Evolutionary conservation across 106 monocot genomes (phyloP).

Genomic region (Chionographis japonica): DNA sequence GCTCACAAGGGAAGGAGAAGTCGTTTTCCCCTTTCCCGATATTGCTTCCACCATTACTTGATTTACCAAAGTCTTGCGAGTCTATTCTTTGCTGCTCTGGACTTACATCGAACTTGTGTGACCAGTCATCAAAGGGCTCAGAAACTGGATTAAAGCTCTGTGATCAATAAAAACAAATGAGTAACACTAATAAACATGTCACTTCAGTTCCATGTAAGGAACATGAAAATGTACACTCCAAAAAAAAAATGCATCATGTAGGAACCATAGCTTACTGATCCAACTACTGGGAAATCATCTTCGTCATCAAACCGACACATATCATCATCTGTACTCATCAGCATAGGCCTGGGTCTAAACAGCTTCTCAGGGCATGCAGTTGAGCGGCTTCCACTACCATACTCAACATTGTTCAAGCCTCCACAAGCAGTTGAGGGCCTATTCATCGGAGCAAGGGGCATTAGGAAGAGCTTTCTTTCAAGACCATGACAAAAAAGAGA

Average conservation of each 20-base stretch:
- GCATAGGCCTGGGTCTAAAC: slow-evolving; percentile 35
- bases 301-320: slow-evolving; percentile 52
- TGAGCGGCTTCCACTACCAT: slow-evolving; percentile 19
- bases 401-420: slow-evolving; percentile 8
- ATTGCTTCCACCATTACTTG: slow-evolving; percentile 8
- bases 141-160: slow-evolving; percentile 92
- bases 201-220: not conserved
- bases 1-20: slow-evolving; percentile 60
- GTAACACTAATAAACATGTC: not conserved
- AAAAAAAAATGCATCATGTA: not conserved
- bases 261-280: slow-evolving; percentile 39
- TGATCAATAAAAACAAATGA: slow-evolving; percentile 4
- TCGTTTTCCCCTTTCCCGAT: slow-evolving; percentile 25
- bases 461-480: not conserved
- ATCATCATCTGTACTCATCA: slow-evolving; percentile 32
- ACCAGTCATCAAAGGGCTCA: slow-evolving; percentile 78
- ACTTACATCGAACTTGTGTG: slow-evolving; percentile 54
- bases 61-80: slow-evolving; percentile 21
- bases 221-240: not conserved
- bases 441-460: slow-evolving; percentile 5
- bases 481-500: not conserved
- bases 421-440: not conserved
- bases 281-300: slow-evolving; percentile 32
- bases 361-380: slow-evolving; percentile 15
- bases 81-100: slow-evolving; percentile 27